Conservation (phyloP, 148 eudicot genomes). For the Spergularia marina region DNA sequence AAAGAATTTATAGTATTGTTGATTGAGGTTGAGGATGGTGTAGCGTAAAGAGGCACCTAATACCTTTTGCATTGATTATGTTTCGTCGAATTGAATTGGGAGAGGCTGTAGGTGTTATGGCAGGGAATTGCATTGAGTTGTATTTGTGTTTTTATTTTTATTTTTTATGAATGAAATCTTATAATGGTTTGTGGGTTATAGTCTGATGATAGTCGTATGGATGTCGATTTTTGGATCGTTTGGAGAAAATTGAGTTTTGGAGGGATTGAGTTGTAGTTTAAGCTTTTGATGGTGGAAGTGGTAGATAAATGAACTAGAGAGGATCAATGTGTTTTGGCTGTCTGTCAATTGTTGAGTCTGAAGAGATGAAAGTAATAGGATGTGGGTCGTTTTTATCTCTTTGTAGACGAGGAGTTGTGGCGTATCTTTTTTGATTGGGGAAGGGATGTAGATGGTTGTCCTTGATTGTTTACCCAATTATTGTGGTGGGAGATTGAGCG, state of each 20-base stretch:
- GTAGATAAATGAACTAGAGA: neutral
- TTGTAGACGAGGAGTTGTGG: no score
- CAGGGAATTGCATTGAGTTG: neutral
- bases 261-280: neutral
- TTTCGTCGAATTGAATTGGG: constrained; percentile 2
- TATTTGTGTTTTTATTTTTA: neutral
- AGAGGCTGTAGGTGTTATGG: neutral
- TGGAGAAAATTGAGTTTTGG: neutral
- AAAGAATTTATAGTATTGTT: neutral
- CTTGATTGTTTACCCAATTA: no score
- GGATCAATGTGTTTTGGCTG: neutral
- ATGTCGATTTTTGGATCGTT: neutral
- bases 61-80: neutral
- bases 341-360: neutral
- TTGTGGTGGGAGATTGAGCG: no score
- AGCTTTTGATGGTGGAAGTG: neutral
- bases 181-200: no score
- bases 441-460: no score
- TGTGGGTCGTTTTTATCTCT: no score
- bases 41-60: neutral
- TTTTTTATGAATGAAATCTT: neutral
- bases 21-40: neutral
- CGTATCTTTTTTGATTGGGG: no score
- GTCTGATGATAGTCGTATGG: no score
- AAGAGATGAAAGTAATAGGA: no score